Evolutionary conservation across 2,329 filamentous ascomycete genomes (phyloP).

Genomic region (Fusarium burgessii): DNA sequence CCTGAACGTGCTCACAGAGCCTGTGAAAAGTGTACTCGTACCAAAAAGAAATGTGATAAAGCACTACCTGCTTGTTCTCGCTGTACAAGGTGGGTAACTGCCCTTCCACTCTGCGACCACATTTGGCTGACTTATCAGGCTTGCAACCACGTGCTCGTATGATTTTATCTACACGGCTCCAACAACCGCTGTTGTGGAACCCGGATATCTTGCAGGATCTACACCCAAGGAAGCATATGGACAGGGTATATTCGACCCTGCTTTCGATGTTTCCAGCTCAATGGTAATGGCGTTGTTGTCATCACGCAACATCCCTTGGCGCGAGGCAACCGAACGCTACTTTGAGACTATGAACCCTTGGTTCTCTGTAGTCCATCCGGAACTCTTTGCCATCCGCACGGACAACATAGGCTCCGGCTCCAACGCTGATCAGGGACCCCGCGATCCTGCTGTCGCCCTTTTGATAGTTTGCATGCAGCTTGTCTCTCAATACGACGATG

Average conservation of each 20-base stretch:
- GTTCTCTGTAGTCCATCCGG: conserved; percentile 56
- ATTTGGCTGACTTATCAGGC: conserved; percentile 25
- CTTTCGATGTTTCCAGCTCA: conserved; percentile 51
- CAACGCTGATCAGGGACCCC: conserved; percentile 30
- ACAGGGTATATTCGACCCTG: conserved; percentile 48
- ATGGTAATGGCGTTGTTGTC: conserved; percentile 56
- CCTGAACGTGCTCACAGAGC: conserved; percentile 51
- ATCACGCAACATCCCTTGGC: conserved; percentile 53
- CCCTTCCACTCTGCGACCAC: background rate
- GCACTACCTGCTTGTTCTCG: conserved; percentile 52
- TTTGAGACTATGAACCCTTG: conserved; percentile 58
- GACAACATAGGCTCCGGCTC: conserved; percentile 23
- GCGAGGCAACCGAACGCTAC: conserved; percentile 53
- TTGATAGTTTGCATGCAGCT: conserved; percentile 59
- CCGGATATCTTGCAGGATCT: conserved; percentile 44
- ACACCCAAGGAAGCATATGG: conserved; percentile 41
- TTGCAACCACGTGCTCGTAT: conserved; percentile 51
- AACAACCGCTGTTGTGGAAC: conserved; percentile 49
- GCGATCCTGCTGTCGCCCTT: conserved; percentile 51
- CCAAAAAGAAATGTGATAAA: conserved; percentile 56
- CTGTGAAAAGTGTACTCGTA: conserved; percentile 54
- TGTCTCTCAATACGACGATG: conserved; percentile 53
- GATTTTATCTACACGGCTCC: conserved; percentile 54
- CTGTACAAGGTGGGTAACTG: conserved; percentile 49
- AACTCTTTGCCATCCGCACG: conserved; percentile 52